These are phyloP conservation scores for Byssoonygena ceratinophila DNA, from an alignment of 2,329 filamentous ascomycete genomes.

Conservation along the genomic window DNA sequence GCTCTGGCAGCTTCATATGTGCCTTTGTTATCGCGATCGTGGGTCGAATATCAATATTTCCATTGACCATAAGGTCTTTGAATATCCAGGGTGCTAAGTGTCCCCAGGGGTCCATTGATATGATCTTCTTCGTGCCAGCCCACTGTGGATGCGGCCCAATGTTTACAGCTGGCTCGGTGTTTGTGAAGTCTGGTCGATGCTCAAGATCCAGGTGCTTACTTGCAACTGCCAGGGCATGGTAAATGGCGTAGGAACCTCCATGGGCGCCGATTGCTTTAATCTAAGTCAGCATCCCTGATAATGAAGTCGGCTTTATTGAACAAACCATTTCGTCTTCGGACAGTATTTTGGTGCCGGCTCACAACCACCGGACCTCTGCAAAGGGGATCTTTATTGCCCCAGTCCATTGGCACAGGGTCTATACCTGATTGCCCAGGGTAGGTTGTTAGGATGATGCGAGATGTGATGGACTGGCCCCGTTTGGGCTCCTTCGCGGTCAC, in stretches of 20 bases:
- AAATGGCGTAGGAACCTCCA: constrained; percentile 91
- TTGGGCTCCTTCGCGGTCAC: constrained; percentile 5
- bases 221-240: constrained; percentile 84
- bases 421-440: constrained; percentile 93
- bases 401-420: constrained; percentile 77
- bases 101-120: constrained; percentile 91
- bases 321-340: constrained; percentile 69
- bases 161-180: constrained; percentile 82
- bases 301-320: constrained; percentile 12
- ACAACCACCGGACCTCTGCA: constrained; percentile 81
- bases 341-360: constrained; percentile 62
- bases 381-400: constrained; percentile 67
- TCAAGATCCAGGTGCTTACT: constrained; percentile 77
- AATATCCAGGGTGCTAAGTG: constrained; percentile 78
- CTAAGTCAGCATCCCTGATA: constrained; percentile 10
- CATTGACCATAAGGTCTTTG: constrained; percentile 63
- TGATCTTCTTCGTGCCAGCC: constrained; percentile 84
- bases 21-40: constrained; percentile 87
- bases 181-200: constrained; percentile 66
- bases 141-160: constrained; percentile 86
- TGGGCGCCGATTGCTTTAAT: constrained; percentile 54
- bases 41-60: constrained; percentile 72
- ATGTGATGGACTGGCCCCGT: constrained; percentile 28
- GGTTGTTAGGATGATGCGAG: constrained; percentile 62
- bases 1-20: constrained; percentile 92